These are phyloP conservation scores for Berkeleyomyces basicola DNA, from an alignment of 2,329 filamentous ascomycete genomes.

Conservation along the genomic window DNA sequence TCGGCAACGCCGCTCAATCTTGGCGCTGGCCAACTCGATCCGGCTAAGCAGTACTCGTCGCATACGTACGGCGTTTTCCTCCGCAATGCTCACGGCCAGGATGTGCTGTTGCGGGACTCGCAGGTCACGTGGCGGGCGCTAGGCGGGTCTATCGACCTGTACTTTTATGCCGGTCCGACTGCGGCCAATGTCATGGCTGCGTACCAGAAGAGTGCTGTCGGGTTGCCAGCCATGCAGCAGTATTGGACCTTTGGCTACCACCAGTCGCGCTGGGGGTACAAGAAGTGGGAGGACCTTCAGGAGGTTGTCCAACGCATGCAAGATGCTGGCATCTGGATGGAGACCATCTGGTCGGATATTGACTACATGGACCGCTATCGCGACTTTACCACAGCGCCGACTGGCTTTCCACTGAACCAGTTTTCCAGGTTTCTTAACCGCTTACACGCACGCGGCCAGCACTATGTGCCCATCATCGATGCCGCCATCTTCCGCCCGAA, in stretches of 20 bases:
- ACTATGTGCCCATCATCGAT: constrained; percentile 63
- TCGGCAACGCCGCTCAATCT: constrained; percentile 29
- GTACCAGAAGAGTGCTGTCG: constrained; percentile 51
- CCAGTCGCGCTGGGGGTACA: constrained; percentile 60
- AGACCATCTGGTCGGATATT: constrained; percentile 60
- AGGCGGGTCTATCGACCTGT: constrained; percentile 63
- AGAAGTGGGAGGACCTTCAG: constrained; percentile 51
- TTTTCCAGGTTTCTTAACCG: constrained; percentile 31
- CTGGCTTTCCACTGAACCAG: constrained; percentile 17
- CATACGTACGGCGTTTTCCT: constrained; percentile 63
- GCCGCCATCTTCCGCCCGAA: constrained; percentile 54
- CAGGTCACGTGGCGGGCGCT: constrained; percentile 58
- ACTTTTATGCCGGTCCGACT: constrained; percentile 59
- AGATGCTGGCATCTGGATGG: constrained; percentile 47
- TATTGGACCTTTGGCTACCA: constrained; percentile 74
- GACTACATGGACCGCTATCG: constrained; percentile 45
- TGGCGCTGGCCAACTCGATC: constrained; percentile 25
- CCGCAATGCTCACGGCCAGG: constrained; percentile 61
- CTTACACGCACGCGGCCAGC: constrained; percentile 47
- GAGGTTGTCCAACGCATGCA: constrained; percentile 52
- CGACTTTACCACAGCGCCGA: constrained; percentile 47
- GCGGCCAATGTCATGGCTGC: constrained; percentile 51
- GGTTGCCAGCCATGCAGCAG: constrained; percentile 60
- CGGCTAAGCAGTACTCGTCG: constrained; percentile 40
- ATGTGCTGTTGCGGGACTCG: constrained; percentile 46